These are phyloP conservation scores for Periconia sp. DNA, from an alignment of 2,329 filamentous ascomycete species.

Conservation along the genomic window DNA sequence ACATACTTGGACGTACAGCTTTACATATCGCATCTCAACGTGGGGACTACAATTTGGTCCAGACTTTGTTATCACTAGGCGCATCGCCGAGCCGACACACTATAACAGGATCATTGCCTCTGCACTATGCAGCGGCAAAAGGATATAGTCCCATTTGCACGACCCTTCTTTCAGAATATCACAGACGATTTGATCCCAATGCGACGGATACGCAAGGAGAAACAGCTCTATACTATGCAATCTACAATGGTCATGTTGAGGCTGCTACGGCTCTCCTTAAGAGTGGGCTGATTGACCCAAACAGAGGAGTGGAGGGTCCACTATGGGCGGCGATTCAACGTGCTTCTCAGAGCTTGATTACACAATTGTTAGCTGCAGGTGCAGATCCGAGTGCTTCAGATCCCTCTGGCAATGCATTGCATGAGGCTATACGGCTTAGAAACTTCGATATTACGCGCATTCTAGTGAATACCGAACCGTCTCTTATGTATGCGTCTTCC, in stretches of 20 bases:
- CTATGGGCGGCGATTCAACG: neutral
- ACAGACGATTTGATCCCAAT: neutral
- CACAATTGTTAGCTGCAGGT: neutral
- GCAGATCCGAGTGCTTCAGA: too few species aligned
- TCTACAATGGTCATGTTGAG: neutral
- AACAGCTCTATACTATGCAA: constrained; percentile 1
- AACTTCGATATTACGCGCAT: too few species aligned
- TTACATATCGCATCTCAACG: constrained; percentile 7
- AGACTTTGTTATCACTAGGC: neutral
- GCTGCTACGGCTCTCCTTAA: neutral
- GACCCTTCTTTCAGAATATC: neutral
- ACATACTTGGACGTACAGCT: constrained; percentile 5
- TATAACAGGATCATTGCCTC: neutral
- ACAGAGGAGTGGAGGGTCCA: too few species aligned
- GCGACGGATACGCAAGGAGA: neutral
- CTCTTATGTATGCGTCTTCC: too few species aligned
- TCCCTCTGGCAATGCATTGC: too few species aligned
- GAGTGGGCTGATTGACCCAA: too few species aligned
- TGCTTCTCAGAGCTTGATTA: neutral
- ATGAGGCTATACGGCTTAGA: too few species aligned
- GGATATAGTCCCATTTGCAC: neutral
- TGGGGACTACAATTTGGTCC: neutral
- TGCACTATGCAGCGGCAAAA: constrained; percentile 3
- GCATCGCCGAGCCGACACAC: neutral
- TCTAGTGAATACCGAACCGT: too few species aligned